Conservation (phyloP, 2,329 filamentous ascomycete species). For the Colletotrichum filicis region DNA sequence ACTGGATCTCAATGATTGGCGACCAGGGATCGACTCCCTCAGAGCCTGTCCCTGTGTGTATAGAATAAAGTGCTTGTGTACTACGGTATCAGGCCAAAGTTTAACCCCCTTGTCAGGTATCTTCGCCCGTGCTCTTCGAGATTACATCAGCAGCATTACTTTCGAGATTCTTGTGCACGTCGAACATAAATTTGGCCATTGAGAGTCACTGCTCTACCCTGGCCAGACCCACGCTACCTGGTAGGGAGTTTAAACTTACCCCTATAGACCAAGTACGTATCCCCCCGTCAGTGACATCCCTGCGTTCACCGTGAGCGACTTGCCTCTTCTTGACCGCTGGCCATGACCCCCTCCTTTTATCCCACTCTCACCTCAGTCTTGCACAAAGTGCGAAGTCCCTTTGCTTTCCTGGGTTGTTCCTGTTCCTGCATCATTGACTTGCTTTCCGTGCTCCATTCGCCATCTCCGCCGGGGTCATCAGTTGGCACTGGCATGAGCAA, state of each 20-base stretch:
- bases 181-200: no score
- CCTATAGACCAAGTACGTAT: no score
- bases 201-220: no score
- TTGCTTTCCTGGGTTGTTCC: background rate
- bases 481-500: constrained; percentile 17
- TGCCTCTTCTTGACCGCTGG: constrained; percentile 5
- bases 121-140: no score
- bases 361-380: constrained; percentile 15
- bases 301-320: background rate
- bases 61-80: constrained; percentile 20
- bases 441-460: background rate
- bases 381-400: constrained; percentile 2
- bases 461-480: constrained; percentile 4
- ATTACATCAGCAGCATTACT: no score
- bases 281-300: constrained; percentile 6
- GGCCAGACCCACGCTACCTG: no score
- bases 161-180: no score
- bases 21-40: constrained; percentile 15
- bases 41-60: constrained; percentile 20
- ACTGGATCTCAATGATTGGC: constrained; percentile 22
- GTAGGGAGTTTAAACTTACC: no score
- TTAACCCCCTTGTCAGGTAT: no score
- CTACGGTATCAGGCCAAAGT: no score
- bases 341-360: constrained; percentile 15
- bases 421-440: background rate